These are phyloP conservation scores for bread wheat (Triticum aestivum) DNA, from an alignment of 176 grass and related monocot genomes.

Conservation along the genomic window IWGSC_CS_RefSeq_v2.1 NC_057805.1:489805057-489805556, in stretches of 20 bases:
- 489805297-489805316: too few relatives aligned
- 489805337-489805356: too few relatives aligned
- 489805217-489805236: too few relatives aligned
- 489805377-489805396: too few relatives aligned
- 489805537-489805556: not conserved
- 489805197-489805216: too few relatives aligned
- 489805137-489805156: not conserved
- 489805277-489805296: too few relatives aligned
- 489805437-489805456: not conserved
- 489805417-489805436: not conserved
- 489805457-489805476: not conserved
- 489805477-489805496: too few relatives aligned
- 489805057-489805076: not conserved
- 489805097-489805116: not conserved
- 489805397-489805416: too few relatives aligned
- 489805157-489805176: not conserved
- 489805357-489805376: too few relatives aligned
- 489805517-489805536: not conserved
- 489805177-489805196: not conserved
- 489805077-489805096: not conserved
- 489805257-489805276: too few relatives aligned
- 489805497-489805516: not conserved
- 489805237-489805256: too few relatives aligned
- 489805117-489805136: not conserved
- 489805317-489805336: too few relatives aligned